A percentile compares a stretch with the other conserved stretches of the same genome.
These are phyloP conservation scores for Candida taoyuanica DNA, from an alignment of 805 yeast genomes.

Conservation along the genomic window DNA sequence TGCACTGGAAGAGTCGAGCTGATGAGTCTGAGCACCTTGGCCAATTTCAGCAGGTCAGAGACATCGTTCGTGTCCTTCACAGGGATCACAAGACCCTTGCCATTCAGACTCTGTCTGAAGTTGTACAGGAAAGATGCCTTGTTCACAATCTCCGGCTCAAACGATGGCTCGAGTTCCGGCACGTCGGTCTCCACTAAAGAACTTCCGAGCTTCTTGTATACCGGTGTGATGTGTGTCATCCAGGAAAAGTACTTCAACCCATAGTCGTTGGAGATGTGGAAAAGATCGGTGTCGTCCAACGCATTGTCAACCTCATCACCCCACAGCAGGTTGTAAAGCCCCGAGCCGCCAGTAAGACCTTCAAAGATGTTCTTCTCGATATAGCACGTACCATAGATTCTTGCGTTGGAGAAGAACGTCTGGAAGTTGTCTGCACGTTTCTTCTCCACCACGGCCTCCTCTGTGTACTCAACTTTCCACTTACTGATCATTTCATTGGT, in stretches of 20 bases:
- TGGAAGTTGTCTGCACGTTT: slow-evolving; percentile 6
- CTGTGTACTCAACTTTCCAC: slow-evolving; percentile 7
- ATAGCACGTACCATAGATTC: slow-evolving; percentile 24
- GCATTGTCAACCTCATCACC: slow-evolving; percentile 8
- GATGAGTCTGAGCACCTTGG: slow-evolving; percentile 39
- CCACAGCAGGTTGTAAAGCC: slow-evolving; percentile 8
- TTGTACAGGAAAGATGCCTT: slow-evolving; percentile 29
- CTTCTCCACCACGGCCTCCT: neutral
- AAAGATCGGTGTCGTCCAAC: slow-evolving; percentile 5
- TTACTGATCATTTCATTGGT: slow-evolving; percentile 2
- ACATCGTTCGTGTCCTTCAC: slow-evolving; percentile 37
- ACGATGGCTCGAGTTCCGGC: slow-evolving; percentile 21
- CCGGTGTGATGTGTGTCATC: slow-evolving; percentile 34
- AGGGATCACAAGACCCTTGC: slow-evolving; percentile 53
- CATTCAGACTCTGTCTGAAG: slow-evolving; percentile 28
- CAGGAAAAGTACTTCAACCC: slow-evolving; percentile 37
- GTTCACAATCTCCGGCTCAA: slow-evolving; percentile 6
- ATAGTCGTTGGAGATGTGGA: slow-evolving; percentile 28
- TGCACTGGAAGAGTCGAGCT: slow-evolving; percentile 36
- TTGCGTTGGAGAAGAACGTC: slow-evolving; percentile 15
- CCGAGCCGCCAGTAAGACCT: slow-evolving; percentile 4
- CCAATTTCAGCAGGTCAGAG: slow-evolving; percentile 39
- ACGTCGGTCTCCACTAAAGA: slow-evolving; percentile 26
- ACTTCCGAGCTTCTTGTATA: slow-evolving; percentile 27
- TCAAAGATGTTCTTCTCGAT: slow-evolving; percentile 14